Conservation (phyloP, 495 filamentous ascomycete species). For the Aspergillus indologenus region DNA sequence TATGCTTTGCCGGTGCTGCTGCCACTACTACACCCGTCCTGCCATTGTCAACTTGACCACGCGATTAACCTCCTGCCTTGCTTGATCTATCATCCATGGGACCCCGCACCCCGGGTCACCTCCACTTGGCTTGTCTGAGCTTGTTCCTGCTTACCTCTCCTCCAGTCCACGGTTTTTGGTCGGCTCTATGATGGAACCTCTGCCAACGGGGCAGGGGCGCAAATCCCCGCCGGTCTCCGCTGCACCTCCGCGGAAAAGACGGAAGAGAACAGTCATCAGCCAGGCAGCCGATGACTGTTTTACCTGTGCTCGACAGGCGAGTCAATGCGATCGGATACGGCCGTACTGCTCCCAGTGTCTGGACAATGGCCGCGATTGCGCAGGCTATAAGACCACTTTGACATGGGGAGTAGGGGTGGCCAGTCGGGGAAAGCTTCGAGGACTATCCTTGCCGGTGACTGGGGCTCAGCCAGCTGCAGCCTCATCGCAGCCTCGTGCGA, state of each 20-base stretch:
- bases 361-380: slow-evolving; percentile 87
- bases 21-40: no score
- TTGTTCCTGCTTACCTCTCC: not conserved
- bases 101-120: slow-evolving; percentile 21
- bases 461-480: slow-evolving; percentile 26
- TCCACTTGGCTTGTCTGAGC: slow-evolving; percentile 15
- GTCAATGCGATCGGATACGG: slow-evolving; percentile 85
- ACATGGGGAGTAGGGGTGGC: slow-evolving; percentile 98
- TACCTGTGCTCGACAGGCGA: slow-evolving; percentile 76
- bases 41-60: not conserved
- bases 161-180: slow-evolving; percentile 4
- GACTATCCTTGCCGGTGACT: slow-evolving; percentile 77
- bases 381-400: slow-evolving; percentile 94
- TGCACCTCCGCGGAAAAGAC: slow-evolving; percentile 63
- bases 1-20: no score
- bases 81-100: slow-evolving; percentile 17
- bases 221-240: slow-evolving; percentile 20
- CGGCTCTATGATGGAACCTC: slow-evolving; percentile 21
- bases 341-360: slow-evolving; percentile 96
- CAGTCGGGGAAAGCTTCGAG: slow-evolving; percentile 91
- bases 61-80: not conserved
- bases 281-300: slow-evolving; percentile 96
- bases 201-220: slow-evolving; percentile 29
- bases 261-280: slow-evolving; percentile 81
- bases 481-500: slow-evolving; percentile 14